These are phyloP conservation scores for Musa beccarii DNA, from an alignment of 176 grass and related monocot genomes.

Conservation along the genomic window DNA sequence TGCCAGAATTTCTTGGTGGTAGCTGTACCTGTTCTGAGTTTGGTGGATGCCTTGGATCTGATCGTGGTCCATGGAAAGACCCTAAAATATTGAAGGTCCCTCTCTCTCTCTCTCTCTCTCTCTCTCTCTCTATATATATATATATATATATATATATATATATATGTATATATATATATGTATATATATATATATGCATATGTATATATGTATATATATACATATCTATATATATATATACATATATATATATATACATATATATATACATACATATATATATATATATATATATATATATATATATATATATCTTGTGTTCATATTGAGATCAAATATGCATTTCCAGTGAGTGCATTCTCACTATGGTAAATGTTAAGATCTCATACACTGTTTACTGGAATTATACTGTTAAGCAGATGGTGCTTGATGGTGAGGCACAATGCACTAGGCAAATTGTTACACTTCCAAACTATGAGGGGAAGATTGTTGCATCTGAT, in stretches of 20 bases:
- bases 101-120: constrained; percentile 1
- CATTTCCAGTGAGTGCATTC: no score
- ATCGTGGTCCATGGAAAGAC: constrained; percentile 33
- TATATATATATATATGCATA: no score
- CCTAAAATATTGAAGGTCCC: constrained; percentile 31
- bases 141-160: no score
- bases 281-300: no score
- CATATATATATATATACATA: not conserved
- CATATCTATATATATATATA: no score
- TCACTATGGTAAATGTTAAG: not conserved
- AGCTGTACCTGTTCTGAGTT: constrained; percentile 22
- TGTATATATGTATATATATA: no score
- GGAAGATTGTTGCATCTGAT: constrained; percentile 44
- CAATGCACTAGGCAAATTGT: constrained; percentile 48
- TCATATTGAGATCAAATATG: no score
- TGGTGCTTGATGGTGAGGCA: constrained; percentile 71
- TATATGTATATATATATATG: no score
- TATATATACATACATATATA: no score
- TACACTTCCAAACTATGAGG: constrained; percentile 33
- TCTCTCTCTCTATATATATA: not conserved
- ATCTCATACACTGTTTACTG: constrained; percentile 10
- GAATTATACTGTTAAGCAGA: constrained; percentile 29
- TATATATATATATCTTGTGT: no score
- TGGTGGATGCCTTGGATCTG: constrained; percentile 33
- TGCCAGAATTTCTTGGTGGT: constrained; percentile 43